Base-by-base conservation (phyloP, 78 protist genomes). In the Dictyostelium brefeldianum region DNA sequence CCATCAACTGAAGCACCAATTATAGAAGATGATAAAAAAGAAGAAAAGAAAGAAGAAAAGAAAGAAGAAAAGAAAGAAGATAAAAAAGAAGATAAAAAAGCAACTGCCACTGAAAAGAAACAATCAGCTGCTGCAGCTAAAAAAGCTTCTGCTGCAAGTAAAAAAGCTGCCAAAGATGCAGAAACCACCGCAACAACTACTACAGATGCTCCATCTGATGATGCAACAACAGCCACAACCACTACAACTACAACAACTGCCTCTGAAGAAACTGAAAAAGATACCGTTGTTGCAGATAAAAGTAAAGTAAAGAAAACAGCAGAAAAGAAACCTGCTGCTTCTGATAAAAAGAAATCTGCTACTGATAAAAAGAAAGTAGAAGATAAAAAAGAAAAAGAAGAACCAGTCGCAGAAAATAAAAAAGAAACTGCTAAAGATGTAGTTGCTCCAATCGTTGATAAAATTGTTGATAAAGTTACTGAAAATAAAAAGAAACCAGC, bases 11-110 rank as follows among this genome's bases (percentile, higher is more conserved):
- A 43, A 11, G 57, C 51, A 25, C 56, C 10, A 51, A 1, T 27
- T 11, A 51, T 22, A 4, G 84, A 79, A 59, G 84, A 50, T 22
- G 67, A 20, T 5, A 36, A 36, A 36, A 36, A 36, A 36, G 43
- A 36, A 36, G 87, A 62, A 64, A 71, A 81, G 51, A 71, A 59
- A 57, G 83, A 78, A 48, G 69, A 79, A 57, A n/a, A 53, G 27
- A 50, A 79, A 71, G 47, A 31, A 25, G 50, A 51, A n/a, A 36
- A 36, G 27, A 31, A 46, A 36, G 79, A 46, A 36, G 79, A 73
- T 46, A 73, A 73, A 48, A 67, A 67, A 31, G 17, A 5, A 20
- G 4, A 51, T 48, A 47, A 73, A 73, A 71, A 73, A 46, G 79
- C 17, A 2, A 56, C 79, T 14, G 79, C 79, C 12, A 20, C 78